Evolutionary conservation across 208 protist species (phyloP).

Genomic region (Crithidia fasciculata): DNA sequence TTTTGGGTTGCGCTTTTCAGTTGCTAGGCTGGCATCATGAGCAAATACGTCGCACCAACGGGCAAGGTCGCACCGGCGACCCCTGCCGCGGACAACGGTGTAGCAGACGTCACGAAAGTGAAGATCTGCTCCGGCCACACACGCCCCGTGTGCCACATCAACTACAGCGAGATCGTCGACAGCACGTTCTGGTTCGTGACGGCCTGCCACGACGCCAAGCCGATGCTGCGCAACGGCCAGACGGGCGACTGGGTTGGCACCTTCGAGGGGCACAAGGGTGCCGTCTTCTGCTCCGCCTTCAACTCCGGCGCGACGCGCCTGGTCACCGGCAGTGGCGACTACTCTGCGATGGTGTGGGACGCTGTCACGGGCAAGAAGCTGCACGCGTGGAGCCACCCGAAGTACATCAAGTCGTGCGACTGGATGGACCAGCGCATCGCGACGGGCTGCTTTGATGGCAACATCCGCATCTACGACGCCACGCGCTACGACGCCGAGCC

Average conservation of each 20-base stretch:
- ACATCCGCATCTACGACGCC: slow-evolving; percentile 92
- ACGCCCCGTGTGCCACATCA: slow-evolving; percentile 91
- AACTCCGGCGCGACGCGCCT: slow-evolving; percentile 84
- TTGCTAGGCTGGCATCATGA: slow-evolving; percentile 35
- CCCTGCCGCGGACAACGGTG: slow-evolving; percentile 30
- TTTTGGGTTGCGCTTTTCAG: neutral
- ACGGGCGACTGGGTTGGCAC: slow-evolving; percentile 96
- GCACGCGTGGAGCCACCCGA: slow-evolving; percentile 91
- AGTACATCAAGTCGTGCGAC: slow-evolving; percentile 95
- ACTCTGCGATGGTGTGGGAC: slow-evolving; percentile 94
- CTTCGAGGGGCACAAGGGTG: slow-evolving; percentile 96
- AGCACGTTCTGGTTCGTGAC: slow-evolving; percentile 93
- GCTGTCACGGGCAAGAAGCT: slow-evolving; percentile 90
- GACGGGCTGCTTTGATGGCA: slow-evolving; percentile 92
- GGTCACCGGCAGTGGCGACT: slow-evolving; percentile 94
- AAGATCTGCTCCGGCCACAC: slow-evolving; percentile 93
- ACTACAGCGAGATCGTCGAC: slow-evolving; percentile 91
- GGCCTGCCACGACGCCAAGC: slow-evolving; percentile 91
- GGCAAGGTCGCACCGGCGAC: slow-evolving; percentile 44
- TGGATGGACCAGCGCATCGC: slow-evolving; percentile 88
- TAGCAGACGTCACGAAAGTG: slow-evolving; percentile 72
- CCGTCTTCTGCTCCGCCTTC: slow-evolving; percentile 93
- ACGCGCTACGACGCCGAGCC: slow-evolving; percentile 79
- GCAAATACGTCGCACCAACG: slow-evolving; percentile 73
- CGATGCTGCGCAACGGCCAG: slow-evolving; percentile 94